phyloP scores from a whole-genome alignment of 2,329 filamentous ascomycete genomes.

The Paecilomyces dactylethromorphus region DNA sequence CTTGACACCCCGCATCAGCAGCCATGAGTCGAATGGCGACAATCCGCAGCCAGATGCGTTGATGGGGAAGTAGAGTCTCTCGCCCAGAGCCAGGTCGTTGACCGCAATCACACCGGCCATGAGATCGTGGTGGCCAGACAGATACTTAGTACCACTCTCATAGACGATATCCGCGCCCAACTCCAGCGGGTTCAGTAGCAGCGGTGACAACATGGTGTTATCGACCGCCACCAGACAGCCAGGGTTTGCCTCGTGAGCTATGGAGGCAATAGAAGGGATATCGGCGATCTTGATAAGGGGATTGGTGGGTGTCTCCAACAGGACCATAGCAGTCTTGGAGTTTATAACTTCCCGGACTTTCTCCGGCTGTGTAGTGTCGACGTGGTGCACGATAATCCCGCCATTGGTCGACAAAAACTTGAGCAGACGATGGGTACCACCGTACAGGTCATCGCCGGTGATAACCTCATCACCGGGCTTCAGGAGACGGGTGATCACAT shows the following conservation, averaged over 20 bases:
- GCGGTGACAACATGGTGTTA: conserved; percentile 97
- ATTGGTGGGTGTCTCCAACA: conserved; percentile 95
- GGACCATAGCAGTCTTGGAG: conserved; percentile 85
- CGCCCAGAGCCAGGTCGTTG: conserved; percentile 73
- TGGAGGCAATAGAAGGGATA: conserved; percentile 68
- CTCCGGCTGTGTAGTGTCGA: conserved; percentile 80
- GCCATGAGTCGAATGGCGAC: conserved; percentile 90
- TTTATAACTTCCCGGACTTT: conserved; percentile 63
- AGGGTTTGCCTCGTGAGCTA: conserved; percentile 70
- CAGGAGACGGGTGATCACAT: conserved; percentile 88
- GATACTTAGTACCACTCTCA: conserved; percentile 95
- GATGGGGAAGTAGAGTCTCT: conserved; percentile 94
- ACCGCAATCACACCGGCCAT: conserved; percentile 96
- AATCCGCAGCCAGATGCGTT: conserved; percentile 93
- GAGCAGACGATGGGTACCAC: conserved; percentile 86
- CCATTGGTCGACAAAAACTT: conserved; percentile 86
- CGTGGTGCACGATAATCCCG: conserved; percentile 89
- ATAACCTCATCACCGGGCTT: conserved; percentile 94
- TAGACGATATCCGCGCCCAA: conserved; percentile 94
- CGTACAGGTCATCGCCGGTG: conserved; percentile 94
- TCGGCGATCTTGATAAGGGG: conserved; percentile 98
- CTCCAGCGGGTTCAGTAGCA: conserved; percentile 89
- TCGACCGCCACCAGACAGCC: conserved; percentile 84
- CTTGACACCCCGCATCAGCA: conserved; percentile 92
- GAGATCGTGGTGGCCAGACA: conserved; percentile 96